Evolutionary conservation across 2,329 filamentous ascomycete genomes (phyloP), one percentile per base, ranked within the genome.

Genomic region (Apiospora pterosperma): DNA sequence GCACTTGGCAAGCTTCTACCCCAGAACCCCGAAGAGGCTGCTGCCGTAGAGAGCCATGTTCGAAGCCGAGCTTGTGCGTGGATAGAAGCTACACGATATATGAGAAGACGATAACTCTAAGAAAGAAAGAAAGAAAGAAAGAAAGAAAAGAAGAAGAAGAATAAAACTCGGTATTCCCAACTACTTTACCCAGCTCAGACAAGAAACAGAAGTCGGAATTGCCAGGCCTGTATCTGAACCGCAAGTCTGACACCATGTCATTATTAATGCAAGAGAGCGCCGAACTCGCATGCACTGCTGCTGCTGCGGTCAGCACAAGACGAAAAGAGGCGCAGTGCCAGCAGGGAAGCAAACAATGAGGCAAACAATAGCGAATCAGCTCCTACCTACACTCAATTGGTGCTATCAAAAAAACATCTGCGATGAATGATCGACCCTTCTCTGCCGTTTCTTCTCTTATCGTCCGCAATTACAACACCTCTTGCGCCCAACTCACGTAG

Each of bases 21-120:
- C 86, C 11, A 79, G 86, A 60, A 89, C 85, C 19, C 85, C 86
- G 8, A 88, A 87, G 82, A 81, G 85, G 65, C 75, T 88, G 69
- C 71, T 82, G 66, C 85, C 85, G 68, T 87, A 76, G 44, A 38
- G 34, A 12, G 28, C 48, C 28, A 31, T 11, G 25, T n/a, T 28
- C 48, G 7, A 34, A 8, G 23, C 44, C 31, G 25, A n/a, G 10
- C 4, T 55, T n/a, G 16, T 34, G 25, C 16, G 48, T 28, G 48
- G 28, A n/a, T 34, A 8, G 25, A 55, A 34, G 28, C 28, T 55
- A n/a, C 48, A 55, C 34, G 48, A 55, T 55, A 34, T n/a, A 55
- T 34, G 48, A 55, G 28, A 55, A 55, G 48, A 34, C 28, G 48
- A 34, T 55, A 34, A 19, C n/a, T 34, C 8, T n/a, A 34, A n/a